phyloP scores from a whole-genome alignment of 305 asterid species.

The Fraxinus greggii region DNA sequence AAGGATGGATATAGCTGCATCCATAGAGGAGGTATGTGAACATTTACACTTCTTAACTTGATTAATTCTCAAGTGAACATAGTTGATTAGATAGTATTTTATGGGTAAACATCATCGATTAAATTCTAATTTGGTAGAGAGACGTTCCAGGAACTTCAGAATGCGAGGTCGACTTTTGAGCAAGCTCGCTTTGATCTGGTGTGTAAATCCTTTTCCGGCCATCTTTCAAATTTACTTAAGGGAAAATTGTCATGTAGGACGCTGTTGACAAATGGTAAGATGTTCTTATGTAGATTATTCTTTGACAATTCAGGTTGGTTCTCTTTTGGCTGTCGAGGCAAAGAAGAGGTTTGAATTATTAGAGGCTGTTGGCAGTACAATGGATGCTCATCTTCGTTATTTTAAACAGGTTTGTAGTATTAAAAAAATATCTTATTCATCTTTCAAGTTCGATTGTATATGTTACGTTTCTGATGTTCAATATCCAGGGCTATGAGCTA shows the following conservation, averaged over 20 bases:
- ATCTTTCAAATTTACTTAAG: slow-evolving; percentile 5
- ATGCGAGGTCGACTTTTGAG: slow-evolving; percentile 82
- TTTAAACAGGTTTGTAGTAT: slow-evolving; percentile 64
- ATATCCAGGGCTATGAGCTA: slow-evolving; percentile 76
- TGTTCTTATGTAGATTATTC: slow-evolving; percentile 20
- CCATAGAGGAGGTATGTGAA: slow-evolving; percentile 81
- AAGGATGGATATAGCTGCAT: slow-evolving; percentile 70
- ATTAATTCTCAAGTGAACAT: slow-evolving; percentile 26
- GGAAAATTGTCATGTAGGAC: slow-evolving; percentile 9
- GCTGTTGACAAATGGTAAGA: slow-evolving; percentile 7
- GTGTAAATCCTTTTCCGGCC: slow-evolving; percentile 28
- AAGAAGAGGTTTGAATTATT: slow-evolving; percentile 84
- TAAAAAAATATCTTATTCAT: slow-evolving; percentile 5
- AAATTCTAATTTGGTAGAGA: slow-evolving; percentile 89
- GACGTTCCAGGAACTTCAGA: slow-evolving; percentile 98
- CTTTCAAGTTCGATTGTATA: slow-evolving; percentile 8
- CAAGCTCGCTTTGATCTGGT: slow-evolving; percentile 94
- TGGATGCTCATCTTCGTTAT: slow-evolving; percentile 87
- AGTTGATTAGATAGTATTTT: slow-evolving; percentile 51
- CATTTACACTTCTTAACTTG: slow-evolving; percentile 23
- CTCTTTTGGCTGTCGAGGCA: slow-evolving; percentile 84
- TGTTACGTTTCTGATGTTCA: slow-evolving; percentile 33
- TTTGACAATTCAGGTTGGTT: slow-evolving; percentile 64
- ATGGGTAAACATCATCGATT: slow-evolving; percentile 60
- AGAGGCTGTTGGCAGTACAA: slow-evolving; percentile 83